These are phyloP conservation scores for Cordyceps fumosorosea DNA, from an alignment of 2,329 filamentous ascomycete genomes.

Conservation along the genomic window DNA sequence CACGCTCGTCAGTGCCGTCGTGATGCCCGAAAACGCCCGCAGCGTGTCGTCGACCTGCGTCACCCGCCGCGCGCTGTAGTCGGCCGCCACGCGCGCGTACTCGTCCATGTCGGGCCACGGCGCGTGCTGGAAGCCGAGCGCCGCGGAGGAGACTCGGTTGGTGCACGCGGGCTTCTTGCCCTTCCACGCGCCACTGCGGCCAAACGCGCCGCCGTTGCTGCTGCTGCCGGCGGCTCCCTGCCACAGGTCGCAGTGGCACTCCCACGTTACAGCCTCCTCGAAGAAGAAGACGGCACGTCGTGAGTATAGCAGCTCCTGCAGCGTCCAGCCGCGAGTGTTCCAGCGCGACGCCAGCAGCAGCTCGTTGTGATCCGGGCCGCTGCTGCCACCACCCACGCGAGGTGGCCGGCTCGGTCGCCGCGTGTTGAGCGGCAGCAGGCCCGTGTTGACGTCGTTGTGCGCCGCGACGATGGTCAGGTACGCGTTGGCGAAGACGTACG, in stretches of 20 bases:
- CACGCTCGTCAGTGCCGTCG: slow-evolving; percentile 33
- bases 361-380: slow-evolving; percentile 29
- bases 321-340: slow-evolving; percentile 37
- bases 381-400: slow-evolving; percentile 16
- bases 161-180: slow-evolving; percentile 27
- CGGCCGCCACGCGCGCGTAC: slow-evolving; percentile 36
- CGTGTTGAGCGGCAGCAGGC: slow-evolving; percentile 31
- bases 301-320: slow-evolving; percentile 37
- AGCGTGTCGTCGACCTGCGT: slow-evolving; percentile 36
- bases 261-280: slow-evolving; percentile 36
- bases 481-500: slow-evolving; percentile 37
- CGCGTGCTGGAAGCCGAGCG: slow-evolving; percentile 33
- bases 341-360: slow-evolving; percentile 32
- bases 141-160: slow-evolving; percentile 25
- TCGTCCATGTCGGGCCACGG: slow-evolving; percentile 41
- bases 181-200: background rate
- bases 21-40: slow-evolving; percentile 37
- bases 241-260: slow-evolving; percentile 40
- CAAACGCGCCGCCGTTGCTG: background rate
- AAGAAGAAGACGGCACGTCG: slow-evolving; percentile 38
- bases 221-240: slow-evolving; percentile 22
- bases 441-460: slow-evolving; percentile 32
- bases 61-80: slow-evolving; percentile 35
- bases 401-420: slow-evolving; percentile 23
- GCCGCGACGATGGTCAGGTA: slow-evolving; percentile 39